Base-by-base conservation (phyloP, 2,329 filamentous ascomycete genomes). In the Apiospora phragmitis region DNA sequence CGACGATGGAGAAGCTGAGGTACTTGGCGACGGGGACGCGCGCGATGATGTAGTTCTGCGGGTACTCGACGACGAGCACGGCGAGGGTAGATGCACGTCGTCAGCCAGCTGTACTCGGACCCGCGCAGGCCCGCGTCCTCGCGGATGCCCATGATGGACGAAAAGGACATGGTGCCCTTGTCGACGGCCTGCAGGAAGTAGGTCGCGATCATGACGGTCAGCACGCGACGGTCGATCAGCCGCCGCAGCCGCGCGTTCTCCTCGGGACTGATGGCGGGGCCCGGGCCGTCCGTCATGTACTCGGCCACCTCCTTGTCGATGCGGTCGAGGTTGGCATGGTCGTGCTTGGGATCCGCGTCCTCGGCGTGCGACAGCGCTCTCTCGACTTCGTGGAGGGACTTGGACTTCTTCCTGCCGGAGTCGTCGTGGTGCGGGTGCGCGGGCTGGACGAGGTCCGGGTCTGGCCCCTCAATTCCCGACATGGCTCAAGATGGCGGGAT, bases 71-170 rank as follows among this genome's bases (percentile, higher is more conserved):
- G 65, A 91, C 80, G 12, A 94, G 83, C 26, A 93, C 89, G 68
- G 88, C 90, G 72, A 93, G 90, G 90, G 82, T 93, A 94, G 73
- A 94, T 92, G 84, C 90, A 92, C 16, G 91, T 92, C 0, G 90
- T 92, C 68, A 94, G 83, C 92, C 92, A 94, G 35, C 86, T 88
- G 78, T 90, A 94, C 42, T 82, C 85, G 32, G 51, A 18, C 21
- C 55, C 55, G 49, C 82, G 75, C 4, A 91, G 79, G n/a, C 82
- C 73, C 0, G 85, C 84, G 73, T 91, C 87, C 7, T 83, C 76
- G 0, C 82, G 81, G 67, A 92, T 83, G 38, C 87, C 87, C 89
- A 91, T 91, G 77, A 92, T 91, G 62, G 87, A 87, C 11, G 89
- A 88, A 85, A 85, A 92, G 1, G 86, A 89, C 76, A 92, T 81